Evolutionary conservation across 2,329 filamentous ascomycete genomes (phyloP), one percentile per base, ranked within the genome.

Genomic region (Septoria petroselini): DNA sequence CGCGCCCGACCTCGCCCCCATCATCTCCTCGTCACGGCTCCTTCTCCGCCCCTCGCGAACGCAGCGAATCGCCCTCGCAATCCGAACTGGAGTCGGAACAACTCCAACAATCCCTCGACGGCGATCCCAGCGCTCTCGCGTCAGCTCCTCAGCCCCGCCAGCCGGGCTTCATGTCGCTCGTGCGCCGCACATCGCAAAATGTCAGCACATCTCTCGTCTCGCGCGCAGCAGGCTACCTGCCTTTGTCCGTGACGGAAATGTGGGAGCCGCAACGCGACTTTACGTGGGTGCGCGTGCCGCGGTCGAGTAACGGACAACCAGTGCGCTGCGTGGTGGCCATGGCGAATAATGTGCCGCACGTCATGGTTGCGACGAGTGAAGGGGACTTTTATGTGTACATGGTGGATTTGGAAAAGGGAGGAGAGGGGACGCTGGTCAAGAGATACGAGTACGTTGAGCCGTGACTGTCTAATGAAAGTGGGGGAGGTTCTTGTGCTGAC

Each of bases 331-430:
- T 98, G n/a, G 93, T 98, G 35, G 91, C 93, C 7, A 94, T 98
- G 85, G 95, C 88, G 66, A 93, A 85, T 64, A 95, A 84, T 66
- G 91, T 87, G 19, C 93, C 93, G 1, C 91, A 97, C 63, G 88
- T 98, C 41, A 97, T 98, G 91, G 88, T 97, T 0, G 91, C 96
- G 11, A 98, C 93, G 0, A 96, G 86, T 61, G 93, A 98, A 67
- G 93, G 93, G 7, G 85, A 85, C 18, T 97, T 96, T 65, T 95
- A 93, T 62, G 86, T 97, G 23, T 98, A 91, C 71, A 91, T 88
- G 58, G 90, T 98, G 47, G 91, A 98, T 67, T 81, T 98, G 75
- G 91, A 95, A 61, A 87, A 88, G 54, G 93, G 93, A 14, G 93
- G 93, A 18, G 93, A 98, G 71, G 93, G 93, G 0, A 88, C 86